Conservation (phyloP, 768 basidiomycete genomes). For the Cystobasidium tubakii region DNA sequence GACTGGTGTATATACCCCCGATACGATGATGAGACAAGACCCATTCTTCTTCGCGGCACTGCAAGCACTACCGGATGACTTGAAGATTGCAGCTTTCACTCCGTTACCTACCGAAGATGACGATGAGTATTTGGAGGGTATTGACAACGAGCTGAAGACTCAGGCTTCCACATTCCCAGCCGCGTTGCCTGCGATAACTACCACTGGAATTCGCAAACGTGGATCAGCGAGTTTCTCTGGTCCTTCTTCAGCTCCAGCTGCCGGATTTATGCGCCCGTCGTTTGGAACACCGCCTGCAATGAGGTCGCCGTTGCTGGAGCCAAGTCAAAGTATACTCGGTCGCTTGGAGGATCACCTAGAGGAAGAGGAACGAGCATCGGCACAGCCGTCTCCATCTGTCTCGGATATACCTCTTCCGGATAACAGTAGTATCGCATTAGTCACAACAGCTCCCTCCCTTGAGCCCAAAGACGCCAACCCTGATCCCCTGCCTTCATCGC, state of each 20-base stretch:
- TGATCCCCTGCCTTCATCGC: not conserved
- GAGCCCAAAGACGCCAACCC: not conserved
- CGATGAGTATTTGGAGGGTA: conserved; percentile 22
- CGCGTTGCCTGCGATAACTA: not conserved
- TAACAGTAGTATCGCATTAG: not conserved
- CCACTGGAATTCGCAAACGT: not conserved
- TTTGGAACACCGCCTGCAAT: conserved; percentile 8
- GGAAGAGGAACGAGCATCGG: conserved; percentile 10
- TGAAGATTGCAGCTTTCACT: conserved; percentile 36
- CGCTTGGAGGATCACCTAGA: conserved; percentile 14
- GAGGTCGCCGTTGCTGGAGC: conserved; percentile 10
- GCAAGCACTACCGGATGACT: conserved; percentile 35
- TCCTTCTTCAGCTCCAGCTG: conserved; percentile 24
- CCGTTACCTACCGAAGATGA: conserved; percentile 32
- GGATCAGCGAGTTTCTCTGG: conserved; percentile 5
- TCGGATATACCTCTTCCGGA: not conserved
- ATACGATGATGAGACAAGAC: conserved; percentile 26
- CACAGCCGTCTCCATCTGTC: not conserved
- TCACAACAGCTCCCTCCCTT: not conserved
- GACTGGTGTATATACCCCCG: conserved; percentile 18
- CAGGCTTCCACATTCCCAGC: not conserved
- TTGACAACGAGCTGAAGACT: conserved; percentile 20
- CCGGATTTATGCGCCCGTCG: not conserved
- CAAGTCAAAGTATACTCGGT: conserved; percentile 10
- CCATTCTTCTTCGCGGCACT: conserved; percentile 32